Percentiles rank a stretch among this genome's conserved stretches.
Conservation (phyloP, 495 filamentous ascomycete species). For the Chlorociboria aeruginascens region DNA sequence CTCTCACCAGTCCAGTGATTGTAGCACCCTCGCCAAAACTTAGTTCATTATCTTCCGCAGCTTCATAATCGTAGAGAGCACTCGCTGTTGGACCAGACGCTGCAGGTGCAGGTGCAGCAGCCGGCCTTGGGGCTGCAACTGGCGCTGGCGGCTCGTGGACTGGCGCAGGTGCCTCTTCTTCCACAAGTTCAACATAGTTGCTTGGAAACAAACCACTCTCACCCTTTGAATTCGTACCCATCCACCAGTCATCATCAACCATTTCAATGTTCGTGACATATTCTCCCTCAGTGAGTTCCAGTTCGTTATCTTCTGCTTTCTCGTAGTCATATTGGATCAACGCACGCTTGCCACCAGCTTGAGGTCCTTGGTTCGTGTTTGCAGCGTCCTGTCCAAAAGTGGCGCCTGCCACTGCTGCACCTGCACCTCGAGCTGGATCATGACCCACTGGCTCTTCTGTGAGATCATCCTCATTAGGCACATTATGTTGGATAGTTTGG, state of each 20-base stretch:
- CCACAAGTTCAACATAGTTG: constrained; percentile 87
- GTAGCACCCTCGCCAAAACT: constrained; percentile 83
- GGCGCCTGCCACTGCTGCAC: constrained; percentile 24
- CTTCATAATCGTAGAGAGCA: constrained; percentile 93
- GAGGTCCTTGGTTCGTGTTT: constrained; percentile 10
- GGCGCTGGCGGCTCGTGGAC: constrained; percentile 19
- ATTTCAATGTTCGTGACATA: constrained; percentile 92
- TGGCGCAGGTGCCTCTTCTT: constrained; percentile 23
- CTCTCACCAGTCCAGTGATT: constrained; percentile 39
- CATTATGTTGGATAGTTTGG: constrained; percentile 41
- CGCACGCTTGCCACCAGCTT: constrained; percentile 49
- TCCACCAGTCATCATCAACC: constrained; percentile 98
- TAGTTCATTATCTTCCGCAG: constrained; percentile 93
- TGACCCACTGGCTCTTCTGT: constrained; percentile 48
- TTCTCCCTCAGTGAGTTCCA: constrained; percentile 84
- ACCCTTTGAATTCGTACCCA: constrained; percentile 70
- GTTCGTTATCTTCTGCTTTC: constrained; percentile 92
- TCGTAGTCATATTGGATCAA: constrained; percentile 91
- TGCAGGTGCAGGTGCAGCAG: constrained; percentile 25
- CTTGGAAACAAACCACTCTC: constrained; percentile 87
- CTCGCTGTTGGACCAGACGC: constrained; percentile 52
- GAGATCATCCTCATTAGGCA: constrained; percentile 51
- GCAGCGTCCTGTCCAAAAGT: constrained; percentile 25
- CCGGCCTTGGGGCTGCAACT: constrained; percentile 7
- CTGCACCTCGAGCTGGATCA: constrained; percentile 50